Percentiles rank a stretch among this genome's conserved stretches.
Evolutionary conservation across 495 filamentous ascomycete genomes (phyloP).

Genomic region (Neurospora africana): DNA sequence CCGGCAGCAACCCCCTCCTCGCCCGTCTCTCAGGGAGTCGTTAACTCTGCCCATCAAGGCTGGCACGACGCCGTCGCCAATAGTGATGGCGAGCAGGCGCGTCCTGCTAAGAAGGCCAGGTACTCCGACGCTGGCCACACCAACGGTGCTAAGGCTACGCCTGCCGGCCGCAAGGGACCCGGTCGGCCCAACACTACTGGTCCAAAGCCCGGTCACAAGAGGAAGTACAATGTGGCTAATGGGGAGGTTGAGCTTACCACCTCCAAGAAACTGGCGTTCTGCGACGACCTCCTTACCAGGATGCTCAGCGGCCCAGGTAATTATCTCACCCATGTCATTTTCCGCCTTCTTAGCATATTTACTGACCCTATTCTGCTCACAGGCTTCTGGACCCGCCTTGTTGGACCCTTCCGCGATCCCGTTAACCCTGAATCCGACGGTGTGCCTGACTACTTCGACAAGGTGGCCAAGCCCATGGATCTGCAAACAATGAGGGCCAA

Average conservation of each 20-base stretch:
- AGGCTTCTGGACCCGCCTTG: constrained; percentile 50
- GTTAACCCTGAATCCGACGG: constrained; percentile 34
- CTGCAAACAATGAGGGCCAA: constrained; percentile 39
- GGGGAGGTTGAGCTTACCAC: constrained; percentile 20
- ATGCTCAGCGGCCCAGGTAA: constrained; percentile 45
- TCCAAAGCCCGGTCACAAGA: constrained; percentile 14
- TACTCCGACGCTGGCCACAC: constrained; percentile 19
- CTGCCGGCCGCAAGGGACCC: constrained; percentile 8
- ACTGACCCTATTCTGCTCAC: not conserved
- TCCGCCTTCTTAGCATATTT: not conserved
- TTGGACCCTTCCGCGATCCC: constrained; percentile 40
- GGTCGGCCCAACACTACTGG: constrained; percentile 1
- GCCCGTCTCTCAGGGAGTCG: not conserved
- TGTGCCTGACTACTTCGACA: constrained; percentile 38
- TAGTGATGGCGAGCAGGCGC: constrained; percentile 14
- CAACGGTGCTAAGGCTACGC: not conserved
- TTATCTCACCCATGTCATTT: not conserved
- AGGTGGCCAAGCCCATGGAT: constrained; percentile 39
- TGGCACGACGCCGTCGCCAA: constrained; percentile 25
- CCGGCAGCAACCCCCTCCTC: not conserved
- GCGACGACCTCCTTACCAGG: constrained; percentile 37
- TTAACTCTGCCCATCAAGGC: constrained; percentile 19
- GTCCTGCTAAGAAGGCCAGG: constrained; percentile 26
- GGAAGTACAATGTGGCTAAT: constrained; percentile 12
- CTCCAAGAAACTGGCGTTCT: constrained; percentile 39